Percentiles rank a stretch among this genome's conserved stretches.
Conservation (phyloP, 768 basidiomycete species). For the Russula vinacea region DNA sequence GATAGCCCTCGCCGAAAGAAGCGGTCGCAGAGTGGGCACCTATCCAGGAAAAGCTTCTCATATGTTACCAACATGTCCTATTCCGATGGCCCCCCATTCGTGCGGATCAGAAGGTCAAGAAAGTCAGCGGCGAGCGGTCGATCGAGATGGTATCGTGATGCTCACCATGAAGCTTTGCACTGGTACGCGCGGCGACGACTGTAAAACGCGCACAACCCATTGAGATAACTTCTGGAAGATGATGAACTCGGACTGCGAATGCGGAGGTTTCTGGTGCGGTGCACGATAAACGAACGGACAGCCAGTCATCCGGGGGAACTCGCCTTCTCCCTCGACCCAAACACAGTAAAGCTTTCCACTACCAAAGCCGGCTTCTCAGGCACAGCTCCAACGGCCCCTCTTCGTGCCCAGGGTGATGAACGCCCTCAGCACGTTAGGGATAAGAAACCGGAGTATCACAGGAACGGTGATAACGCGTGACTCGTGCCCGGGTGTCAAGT, state of each 20-base stretch:
- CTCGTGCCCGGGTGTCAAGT: conserved; percentile 41
- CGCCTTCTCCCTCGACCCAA: conserved; percentile 73
- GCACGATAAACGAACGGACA: conserved; percentile 2
- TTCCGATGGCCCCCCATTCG: conserved; percentile 6
- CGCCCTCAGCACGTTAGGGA: conserved; percentile 63
- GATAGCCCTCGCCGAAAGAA: conserved; percentile 69
- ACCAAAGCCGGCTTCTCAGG: conserved; percentile 37
- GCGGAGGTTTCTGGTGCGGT: conserved; percentile 53
- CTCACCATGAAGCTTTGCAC: conserved; percentile 54
- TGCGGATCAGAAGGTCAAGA: conserved; percentile 12
- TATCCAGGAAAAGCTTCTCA: conserved; percentile 56
- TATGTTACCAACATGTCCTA: conserved; percentile 58
- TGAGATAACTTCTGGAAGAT: conserved; percentile 67
- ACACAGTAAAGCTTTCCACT: conserved; percentile 63
- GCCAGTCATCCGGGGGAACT: conserved; percentile 4
- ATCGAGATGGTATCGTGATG: conserved; percentile 1
- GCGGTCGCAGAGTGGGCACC: conserved; percentile 58
- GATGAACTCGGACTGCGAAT: conserved; percentile 63
- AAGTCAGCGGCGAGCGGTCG: neutral
- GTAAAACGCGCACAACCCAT: conserved; percentile 58
- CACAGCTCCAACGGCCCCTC: conserved; percentile 29
- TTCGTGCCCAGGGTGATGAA: conserved; percentile 49
- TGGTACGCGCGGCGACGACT: conserved; percentile 50
- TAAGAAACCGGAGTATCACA: conserved; percentile 53
- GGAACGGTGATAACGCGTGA: conserved; percentile 33